phyloP scores from a whole-genome alignment of 768 basidiomycete genomes.

The Pleurotus tuber-regium region DNA sequence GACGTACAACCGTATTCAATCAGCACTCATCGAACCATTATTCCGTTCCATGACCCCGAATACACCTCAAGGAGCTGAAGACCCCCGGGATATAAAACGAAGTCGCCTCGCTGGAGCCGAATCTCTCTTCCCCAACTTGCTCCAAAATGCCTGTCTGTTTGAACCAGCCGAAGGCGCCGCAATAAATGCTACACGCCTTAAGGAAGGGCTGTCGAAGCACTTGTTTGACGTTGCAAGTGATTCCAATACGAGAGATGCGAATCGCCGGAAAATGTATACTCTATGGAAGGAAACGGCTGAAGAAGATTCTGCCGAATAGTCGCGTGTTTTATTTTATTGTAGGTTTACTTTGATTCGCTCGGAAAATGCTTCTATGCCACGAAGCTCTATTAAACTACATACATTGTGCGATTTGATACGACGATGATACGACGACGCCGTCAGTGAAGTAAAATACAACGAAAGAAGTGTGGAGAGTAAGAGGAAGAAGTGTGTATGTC shows the following conservation, averaged over 20 bases:
- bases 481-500: not conserved
- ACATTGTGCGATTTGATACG: not conserved
- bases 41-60: constrained; percentile 46
- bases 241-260: constrained; percentile 71
- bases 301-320: constrained; percentile 24
- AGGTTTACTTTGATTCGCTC: constrained; percentile 17
- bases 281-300: constrained; percentile 66
- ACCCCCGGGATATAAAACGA: constrained; percentile 45
- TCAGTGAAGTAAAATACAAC: not conserved
- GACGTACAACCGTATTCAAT: constrained; percentile 73
- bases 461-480: not conserved
- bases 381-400: not conserved
- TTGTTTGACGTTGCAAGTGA: constrained; percentile 76
- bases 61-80: constrained; percentile 32
- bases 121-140: constrained; percentile 39
- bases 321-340: constrained; percentile 6
- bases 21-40: constrained; percentile 67
- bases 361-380: constrained; percentile 3
- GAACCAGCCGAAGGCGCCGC: constrained; percentile 37
- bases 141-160: constrained; percentile 53
- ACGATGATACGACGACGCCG: not conserved
- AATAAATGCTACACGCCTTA: constrained; percentile 35
- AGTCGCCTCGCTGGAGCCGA: constrained; percentile 33
- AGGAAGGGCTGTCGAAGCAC: constrained; percentile 52
- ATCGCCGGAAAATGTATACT: constrained; percentile 79